Percentiles rank a stretch among this genome's conserved stretches.
These are phyloP conservation scores for Trametes coccinea DNA, from an alignment of 768 basidiomycete species.

Conservation along the genomic window DNA sequence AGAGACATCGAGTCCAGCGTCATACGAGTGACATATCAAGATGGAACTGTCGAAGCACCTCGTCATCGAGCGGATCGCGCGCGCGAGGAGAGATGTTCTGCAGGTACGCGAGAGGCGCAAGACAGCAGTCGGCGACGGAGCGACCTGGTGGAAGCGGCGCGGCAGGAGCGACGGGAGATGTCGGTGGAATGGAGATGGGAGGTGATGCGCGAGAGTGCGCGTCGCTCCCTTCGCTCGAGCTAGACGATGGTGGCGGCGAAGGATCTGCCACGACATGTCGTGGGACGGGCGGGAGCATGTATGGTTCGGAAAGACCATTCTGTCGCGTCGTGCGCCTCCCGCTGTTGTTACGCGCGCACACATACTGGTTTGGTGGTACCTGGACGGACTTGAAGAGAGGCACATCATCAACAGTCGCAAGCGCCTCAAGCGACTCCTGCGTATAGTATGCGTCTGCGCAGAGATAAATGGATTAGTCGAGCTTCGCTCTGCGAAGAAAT, in stretches of 20 bases:
- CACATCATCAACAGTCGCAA: constrained; percentile 61
- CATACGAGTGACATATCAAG: constrained; percentile 8
- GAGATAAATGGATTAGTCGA: not conserved
- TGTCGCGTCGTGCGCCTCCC: constrained; percentile 20
- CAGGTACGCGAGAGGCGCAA: constrained; percentile 33
- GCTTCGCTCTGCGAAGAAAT: not conserved
- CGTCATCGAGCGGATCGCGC: constrained; percentile 31
- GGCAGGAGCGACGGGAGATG: constrained; percentile 2
- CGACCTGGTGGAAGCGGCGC: constrained; percentile 15
- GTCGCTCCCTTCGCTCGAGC: constrained; percentile 12
- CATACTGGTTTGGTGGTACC: constrained; percentile 63
- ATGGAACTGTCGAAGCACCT: constrained; percentile 23
- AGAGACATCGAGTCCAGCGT: not conserved
- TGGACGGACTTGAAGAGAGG: constrained; percentile 51
- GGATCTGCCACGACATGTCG: not conserved
- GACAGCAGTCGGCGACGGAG: constrained; percentile 16
- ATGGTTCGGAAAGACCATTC: not conserved
- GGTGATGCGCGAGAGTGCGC: not conserved
- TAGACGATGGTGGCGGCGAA: constrained; percentile 2
- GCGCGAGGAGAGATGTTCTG: constrained; percentile 26
- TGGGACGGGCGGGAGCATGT: not conserved
- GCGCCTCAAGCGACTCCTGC: constrained; percentile 54
- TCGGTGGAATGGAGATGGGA: constrained; percentile 5
- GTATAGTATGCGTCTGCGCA: constrained; percentile 75
- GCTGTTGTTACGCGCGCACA: constrained; percentile 53